Evolutionary conservation across 805 yeast genomes (phyloP).

Genomic region (Schwanniomyces occidentalis): DNA sequence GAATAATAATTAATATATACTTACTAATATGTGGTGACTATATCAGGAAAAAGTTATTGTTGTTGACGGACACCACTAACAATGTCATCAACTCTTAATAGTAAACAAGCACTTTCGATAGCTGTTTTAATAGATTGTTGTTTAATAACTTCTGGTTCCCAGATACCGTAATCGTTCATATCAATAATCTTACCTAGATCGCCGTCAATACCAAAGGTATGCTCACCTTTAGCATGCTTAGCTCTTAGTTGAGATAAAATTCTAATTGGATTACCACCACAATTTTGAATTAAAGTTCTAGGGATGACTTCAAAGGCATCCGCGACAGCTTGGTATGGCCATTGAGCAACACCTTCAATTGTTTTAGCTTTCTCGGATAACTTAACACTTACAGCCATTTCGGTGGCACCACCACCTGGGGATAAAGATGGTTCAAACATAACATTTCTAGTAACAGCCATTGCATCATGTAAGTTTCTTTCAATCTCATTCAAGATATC

Average conservation of each 20-base stretch:
- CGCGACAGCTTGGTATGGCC: slow-evolving; percentile 99
- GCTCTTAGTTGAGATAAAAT: slow-evolving; percentile 89
- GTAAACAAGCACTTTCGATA: slow-evolving; percentile 91
- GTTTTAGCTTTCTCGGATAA: slow-evolving; percentile 88
- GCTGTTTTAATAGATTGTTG: slow-evolving; percentile 98
- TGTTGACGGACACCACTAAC: slow-evolving; percentile 87
- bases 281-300: slow-evolving; percentile 93
- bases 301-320: slow-evolving; percentile 99
- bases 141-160: slow-evolving; percentile 99
- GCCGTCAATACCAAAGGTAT: slow-evolving; percentile 92
- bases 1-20: background rate
- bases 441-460: slow-evolving; percentile 96
- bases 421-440: slow-evolving; percentile 90
- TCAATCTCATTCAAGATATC: slow-evolving; percentile 96
- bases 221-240: slow-evolving; percentile 87
- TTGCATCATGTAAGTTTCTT: slow-evolving; percentile 95
- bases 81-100: slow-evolving; percentile 95
- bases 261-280: slow-evolving; percentile 96
- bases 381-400: slow-evolving; percentile 93
- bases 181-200: slow-evolving; percentile 92
- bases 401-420: slow-evolving; percentile 99
- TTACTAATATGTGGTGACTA: too few relatives aligned
- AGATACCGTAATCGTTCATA: slow-evolving; percentile 93
- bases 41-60: slow-evolving; percentile 9
- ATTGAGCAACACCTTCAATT: slow-evolving; percentile 92